These are phyloP conservation scores for Stephania japonica DNA, from an alignment of 164 flowering plant species.

Conservation along the genomic window DNA sequence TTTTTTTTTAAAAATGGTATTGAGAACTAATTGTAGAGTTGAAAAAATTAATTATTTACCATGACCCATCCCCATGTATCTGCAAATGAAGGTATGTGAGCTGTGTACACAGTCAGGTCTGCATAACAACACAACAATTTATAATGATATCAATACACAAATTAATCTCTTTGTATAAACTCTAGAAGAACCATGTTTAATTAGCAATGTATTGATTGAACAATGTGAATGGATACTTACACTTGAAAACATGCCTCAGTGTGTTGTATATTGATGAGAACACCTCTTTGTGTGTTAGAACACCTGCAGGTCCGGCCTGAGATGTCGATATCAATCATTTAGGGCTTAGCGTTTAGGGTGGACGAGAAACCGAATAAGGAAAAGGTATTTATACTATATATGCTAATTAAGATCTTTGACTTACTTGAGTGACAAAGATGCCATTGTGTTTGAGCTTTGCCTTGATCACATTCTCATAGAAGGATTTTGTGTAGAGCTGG, in stretches of 20 bases:
- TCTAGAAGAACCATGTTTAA: no score
- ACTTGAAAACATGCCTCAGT: slow-evolving; percentile 75
- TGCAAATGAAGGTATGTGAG: slow-evolving; percentile 87
- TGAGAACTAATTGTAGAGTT: background rate
- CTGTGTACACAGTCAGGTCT: slow-evolving; percentile 79
- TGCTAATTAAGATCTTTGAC: background rate
- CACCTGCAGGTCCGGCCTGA: slow-evolving; percentile 95
- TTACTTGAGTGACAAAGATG: slow-evolving; percentile 88
- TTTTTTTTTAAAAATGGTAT: no score
- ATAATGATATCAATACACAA: background rate
- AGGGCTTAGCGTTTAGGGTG: background rate
- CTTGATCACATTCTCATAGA: slow-evolving; percentile 64
- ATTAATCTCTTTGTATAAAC: no score
- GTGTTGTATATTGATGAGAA: slow-evolving; percentile 91
- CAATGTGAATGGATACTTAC: slow-evolving; percentile 35
- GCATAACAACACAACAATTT: slow-evolving; percentile 14
- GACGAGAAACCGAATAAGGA: background rate
- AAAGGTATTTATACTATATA: background rate
- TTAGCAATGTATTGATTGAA: no score
- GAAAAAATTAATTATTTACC: slow-evolving; percentile 29
- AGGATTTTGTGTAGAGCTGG: slow-evolving; percentile 81
- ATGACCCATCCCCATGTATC: slow-evolving; percentile 98
- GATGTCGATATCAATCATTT: background rate
- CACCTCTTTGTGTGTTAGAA: slow-evolving; percentile 83
- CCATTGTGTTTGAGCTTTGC: slow-evolving; percentile 78